Percentiles rank a stretch among this genome's conserved stretches.
phyloP scores from a whole-genome alignment of 2,329 filamentous ascomycete species.

The Penicillium sp. region DNA sequence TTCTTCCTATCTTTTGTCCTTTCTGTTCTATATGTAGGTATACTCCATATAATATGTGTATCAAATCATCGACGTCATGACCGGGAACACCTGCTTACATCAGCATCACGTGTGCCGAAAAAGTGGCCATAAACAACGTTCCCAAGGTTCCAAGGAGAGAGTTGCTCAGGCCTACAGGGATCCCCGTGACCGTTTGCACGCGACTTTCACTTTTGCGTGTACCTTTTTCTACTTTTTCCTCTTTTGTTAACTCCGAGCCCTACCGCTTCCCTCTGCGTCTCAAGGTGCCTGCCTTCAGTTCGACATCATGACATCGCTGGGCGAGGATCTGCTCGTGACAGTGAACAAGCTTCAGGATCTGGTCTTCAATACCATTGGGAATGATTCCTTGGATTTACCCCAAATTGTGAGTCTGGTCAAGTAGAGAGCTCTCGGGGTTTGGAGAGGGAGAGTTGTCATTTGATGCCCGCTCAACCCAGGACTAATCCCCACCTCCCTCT shows the following conservation, averaged over 20 bases:
- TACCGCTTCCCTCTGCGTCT: neutral
- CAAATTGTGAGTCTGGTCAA: slow-evolving; percentile 74
- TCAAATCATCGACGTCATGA: slow-evolving; percentile 19
- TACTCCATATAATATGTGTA: neutral
- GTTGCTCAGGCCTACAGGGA: slow-evolving; percentile 17
- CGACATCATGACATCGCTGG: slow-evolving; percentile 80
- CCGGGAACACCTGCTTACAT: neutral
- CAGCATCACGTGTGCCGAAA: slow-evolving; percentile 23
- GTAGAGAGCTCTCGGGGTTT: slow-evolving; percentile 2
- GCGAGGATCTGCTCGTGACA: slow-evolving; percentile 89
- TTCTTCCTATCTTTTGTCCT: no score
- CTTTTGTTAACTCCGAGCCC: neutral
- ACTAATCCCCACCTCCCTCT: slow-evolving; percentile 10
- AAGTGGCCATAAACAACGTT: slow-evolving; percentile 24
- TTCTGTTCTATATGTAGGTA: no score
- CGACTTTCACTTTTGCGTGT: slow-evolving; percentile 7
- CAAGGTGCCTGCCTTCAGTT: neutral
- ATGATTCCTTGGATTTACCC: slow-evolving; percentile 93
- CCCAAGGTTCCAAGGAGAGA: slow-evolving; percentile 12
- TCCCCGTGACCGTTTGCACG: slow-evolving; percentile 10
- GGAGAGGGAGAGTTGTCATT: neutral
- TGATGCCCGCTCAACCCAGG: slow-evolving; percentile 8
- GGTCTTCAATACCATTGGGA: slow-evolving; percentile 99
- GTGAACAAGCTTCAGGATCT: slow-evolving; percentile 99
- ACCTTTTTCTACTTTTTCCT: neutral